Evolutionary conservation across 1,139 yeast species (phyloP).

Genomic region (Sugiyamaella japonica): DNA sequence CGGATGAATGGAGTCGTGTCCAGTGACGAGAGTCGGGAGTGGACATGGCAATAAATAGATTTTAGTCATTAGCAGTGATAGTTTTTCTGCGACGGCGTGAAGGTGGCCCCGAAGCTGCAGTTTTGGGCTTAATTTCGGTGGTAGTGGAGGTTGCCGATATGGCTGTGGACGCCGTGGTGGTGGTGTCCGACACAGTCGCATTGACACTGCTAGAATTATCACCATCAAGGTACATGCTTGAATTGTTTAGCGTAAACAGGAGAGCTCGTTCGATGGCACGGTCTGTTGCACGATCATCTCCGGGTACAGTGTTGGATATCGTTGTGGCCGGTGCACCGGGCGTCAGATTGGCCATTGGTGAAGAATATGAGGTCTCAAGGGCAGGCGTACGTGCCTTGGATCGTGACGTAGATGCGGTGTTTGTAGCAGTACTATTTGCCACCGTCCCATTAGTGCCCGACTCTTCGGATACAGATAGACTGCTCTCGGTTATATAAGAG

Average conservation of each 20-base stretch:
- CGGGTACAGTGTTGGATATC: constrained; percentile 10
- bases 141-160: constrained; percentile 1
- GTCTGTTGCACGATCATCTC: constrained; percentile 29
- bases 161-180: not conserved
- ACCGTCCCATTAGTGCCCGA: constrained; percentile 17
- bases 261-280: constrained; percentile 33
- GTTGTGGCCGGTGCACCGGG: constrained; percentile 17
- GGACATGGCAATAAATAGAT: not conserved
- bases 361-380: constrained; percentile 20
- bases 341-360: constrained; percentile 23
- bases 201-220: not conserved
- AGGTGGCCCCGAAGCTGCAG: constrained; percentile 7
- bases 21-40: not conserved
- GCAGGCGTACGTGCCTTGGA: constrained; percentile 15
- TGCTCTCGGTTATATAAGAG: constrained; percentile 33
- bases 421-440: constrained; percentile 12
- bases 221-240: constrained; percentile 27
- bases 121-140: constrained; percentile 8
- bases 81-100: constrained; percentile 16
- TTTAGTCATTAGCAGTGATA: constrained; percentile 14
- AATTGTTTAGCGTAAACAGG: constrained; percentile 25
- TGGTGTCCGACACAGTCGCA: not conserved
- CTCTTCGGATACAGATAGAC: constrained; percentile 18
- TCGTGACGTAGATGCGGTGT: constrained; percentile 1
- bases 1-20: not conserved